phyloP scores from a whole-genome alignment of 495 filamentous ascomycete species.

The Schizothecium vesticola region DNA sequence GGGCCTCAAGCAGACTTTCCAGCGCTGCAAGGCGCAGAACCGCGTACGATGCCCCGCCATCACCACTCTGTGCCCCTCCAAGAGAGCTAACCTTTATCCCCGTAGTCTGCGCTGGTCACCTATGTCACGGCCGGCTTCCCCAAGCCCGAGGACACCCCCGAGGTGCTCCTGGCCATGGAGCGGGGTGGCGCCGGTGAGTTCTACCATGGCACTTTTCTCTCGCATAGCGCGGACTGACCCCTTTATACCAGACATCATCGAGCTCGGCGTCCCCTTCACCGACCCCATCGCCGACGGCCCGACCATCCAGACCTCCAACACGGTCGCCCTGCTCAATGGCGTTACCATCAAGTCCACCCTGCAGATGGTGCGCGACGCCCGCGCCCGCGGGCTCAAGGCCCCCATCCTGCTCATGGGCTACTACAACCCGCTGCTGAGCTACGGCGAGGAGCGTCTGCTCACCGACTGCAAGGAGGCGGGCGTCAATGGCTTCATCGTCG shows the following conservation, averaged over 20 bases:
- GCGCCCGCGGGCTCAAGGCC: slow-evolving; percentile 65
- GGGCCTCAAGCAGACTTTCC: slow-evolving; percentile 77
- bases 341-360: slow-evolving; percentile 74
- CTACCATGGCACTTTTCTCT: neutral
- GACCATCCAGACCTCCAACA: slow-evolving; percentile 89
- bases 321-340: slow-evolving; percentile 76
- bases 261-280: slow-evolving; percentile 90
- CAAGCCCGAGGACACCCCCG: slow-evolving; percentile 69
- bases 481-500: slow-evolving; percentile 96
- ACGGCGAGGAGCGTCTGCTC: slow-evolving; percentile 86
- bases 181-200: slow-evolving; percentile 81
- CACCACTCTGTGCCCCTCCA: neutral
- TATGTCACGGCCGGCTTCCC: slow-evolving; percentile 97
- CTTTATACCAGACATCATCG: slow-evolving; percentile 59
- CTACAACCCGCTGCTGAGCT: slow-evolving; percentile 91
- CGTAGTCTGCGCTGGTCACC: slow-evolving; percentile 72
- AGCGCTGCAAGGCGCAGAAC: slow-evolving; percentile 72
- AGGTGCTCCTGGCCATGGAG: slow-evolving; percentile 84
- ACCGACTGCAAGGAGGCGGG: slow-evolving; percentile 79
- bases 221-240: neutral
- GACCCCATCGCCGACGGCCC: slow-evolving; percentile 96
- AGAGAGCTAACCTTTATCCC: slow-evolving; percentile 10
- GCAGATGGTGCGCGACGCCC: slow-evolving; percentile 71
- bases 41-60: slow-evolving; percentile 48
- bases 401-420: slow-evolving; percentile 97